Percentiles rank a stretch among this genome's conserved stretches.
phyloP scores from a whole-genome alignment of 2,329 filamentous ascomycete genomes.

The Capronia americana region DNA sequence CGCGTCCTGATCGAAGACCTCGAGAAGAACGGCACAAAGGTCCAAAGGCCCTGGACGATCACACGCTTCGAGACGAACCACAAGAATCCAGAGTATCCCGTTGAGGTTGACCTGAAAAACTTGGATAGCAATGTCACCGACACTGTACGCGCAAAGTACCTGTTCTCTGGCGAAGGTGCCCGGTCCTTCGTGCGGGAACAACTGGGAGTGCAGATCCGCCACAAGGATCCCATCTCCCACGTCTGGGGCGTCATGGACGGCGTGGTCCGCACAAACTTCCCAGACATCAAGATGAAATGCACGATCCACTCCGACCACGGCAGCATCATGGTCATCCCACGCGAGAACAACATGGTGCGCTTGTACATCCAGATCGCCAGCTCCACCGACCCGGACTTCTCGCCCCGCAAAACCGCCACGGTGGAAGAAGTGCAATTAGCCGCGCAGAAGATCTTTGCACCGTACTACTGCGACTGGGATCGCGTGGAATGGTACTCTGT shows the following conservation, averaged over 20 bases:
- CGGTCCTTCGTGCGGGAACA: conserved; percentile 66
- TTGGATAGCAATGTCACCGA: conserved; percentile 74
- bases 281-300: conserved; percentile 69
- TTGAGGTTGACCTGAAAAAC: conserved; percentile 78
- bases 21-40: conserved; percentile 61
- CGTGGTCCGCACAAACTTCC: conserved; percentile 68
- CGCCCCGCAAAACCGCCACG: conserved; percentile 66
- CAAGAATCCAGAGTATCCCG: conserved; percentile 72
- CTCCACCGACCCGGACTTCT: conserved; percentile 66
- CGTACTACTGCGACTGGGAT: conserved; percentile 68
- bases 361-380: conserved; percentile 65
- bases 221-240: conserved; percentile 68
- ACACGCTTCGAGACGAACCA: conserved; percentile 67
- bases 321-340: conserved; percentile 68
- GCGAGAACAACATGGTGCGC: conserved; percentile 58
- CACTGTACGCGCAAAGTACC: conserved; percentile 67
- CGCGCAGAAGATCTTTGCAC: conserved; percentile 65
- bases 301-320: conserved; percentile 70
- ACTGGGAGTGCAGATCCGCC: conserved; percentile 69
- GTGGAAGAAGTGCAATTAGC: conserved; percentile 64
- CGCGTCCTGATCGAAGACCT: conserved; percentile 67
- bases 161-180: conserved; percentile 69
- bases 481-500: conserved; percentile 71
- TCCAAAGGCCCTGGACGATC: conserved; percentile 68
- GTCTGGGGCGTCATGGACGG: conserved; percentile 73